These are phyloP conservation scores for Omphalotus guepiniiformis DNA, from an alignment of 768 basidiomycete genomes.

Conservation along the genomic window DNA sequence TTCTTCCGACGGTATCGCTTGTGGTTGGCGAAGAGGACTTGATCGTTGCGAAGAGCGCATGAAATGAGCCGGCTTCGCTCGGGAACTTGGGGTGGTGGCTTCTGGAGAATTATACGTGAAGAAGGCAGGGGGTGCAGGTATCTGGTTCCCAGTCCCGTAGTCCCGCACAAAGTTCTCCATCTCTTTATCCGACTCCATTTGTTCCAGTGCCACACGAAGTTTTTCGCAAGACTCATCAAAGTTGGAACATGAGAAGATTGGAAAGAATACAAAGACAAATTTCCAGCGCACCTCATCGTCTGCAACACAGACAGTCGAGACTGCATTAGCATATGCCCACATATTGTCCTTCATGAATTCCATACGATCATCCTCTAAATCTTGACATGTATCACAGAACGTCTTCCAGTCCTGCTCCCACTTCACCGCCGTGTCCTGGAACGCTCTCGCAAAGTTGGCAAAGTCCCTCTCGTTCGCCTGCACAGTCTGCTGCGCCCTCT, in stretches of 20 bases:
- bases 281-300: slow-evolving; percentile 80
- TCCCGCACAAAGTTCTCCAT: slow-evolving; percentile 63
- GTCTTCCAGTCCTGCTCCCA: slow-evolving; percentile 95
- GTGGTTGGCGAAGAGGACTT: slow-evolving; percentile 3
- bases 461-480: slow-evolving; percentile 91
- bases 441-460: slow-evolving; percentile 73
- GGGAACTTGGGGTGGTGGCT: not conserved
- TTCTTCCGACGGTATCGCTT: slow-evolving; percentile 19
- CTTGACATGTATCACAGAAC: slow-evolving; percentile 94
- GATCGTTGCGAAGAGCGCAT: slow-evolving; percentile 4
- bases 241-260: too few relatives aligned
- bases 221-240: slow-evolving; percentile 79
- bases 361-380: slow-evolving; percentile 91
- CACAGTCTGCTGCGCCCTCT: slow-evolving; percentile 88
- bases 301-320: slow-evolving; percentile 92
- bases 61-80: slow-evolving; percentile 5
- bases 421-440: slow-evolving; percentile 73
- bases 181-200: slow-evolving; percentile 62
- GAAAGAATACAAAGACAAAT: not conserved
- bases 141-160: slow-evolving; percentile 60
- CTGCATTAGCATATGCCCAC: slow-evolving; percentile 94
- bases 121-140: slow-evolving; percentile 62
- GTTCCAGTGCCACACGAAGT: slow-evolving; percentile 61
- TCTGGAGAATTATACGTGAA: slow-evolving; percentile 29
- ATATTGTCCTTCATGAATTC: slow-evolving; percentile 93